Base-by-base conservation (phyloP, 2,329 filamentous ascomycete species). In the Fusarium verrucosum region DNA sequence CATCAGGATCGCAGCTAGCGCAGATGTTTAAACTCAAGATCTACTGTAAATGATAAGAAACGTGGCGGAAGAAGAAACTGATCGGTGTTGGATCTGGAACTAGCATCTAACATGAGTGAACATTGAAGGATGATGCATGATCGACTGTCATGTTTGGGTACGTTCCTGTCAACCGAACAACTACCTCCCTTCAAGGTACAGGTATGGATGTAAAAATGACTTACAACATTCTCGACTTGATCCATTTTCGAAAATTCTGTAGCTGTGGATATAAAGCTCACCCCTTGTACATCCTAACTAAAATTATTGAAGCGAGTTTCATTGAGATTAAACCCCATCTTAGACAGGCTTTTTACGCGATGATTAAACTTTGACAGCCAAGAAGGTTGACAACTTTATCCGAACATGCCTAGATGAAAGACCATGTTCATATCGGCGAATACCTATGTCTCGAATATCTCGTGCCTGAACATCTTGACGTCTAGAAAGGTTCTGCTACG, bases 401-500 rank as follows among this genome's bases (percentile, higher is more conserved):
- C 58, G 20, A 20, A 35, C 16, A n/a, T 40, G 19, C 30, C 30
- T n/a, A 32, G 11, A 17, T 32, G 19, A 30, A 25, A 20, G 25
- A 20, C 35, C 20, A 10, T 38, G 10, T 42, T 40, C 26, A 44
- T 32, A 32, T 40, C 37, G 44, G 23, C n/a, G 55, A 49, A 46
- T 37, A 38, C 16, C 46, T 32, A 33, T 44, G 62, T 66, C 35
- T 66, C 50, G 42, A 35, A 47, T 38, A 52, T 57, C 40, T 52
- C 16, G 62, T 66, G 57, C 62, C 55, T 65, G 60, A 53, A 62
- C 28, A 32, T 43, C 57, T 62, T 54, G 58, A 47, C 58, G 43
- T 65, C 58, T 52, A 43, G 62, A 65, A 66, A 63, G 42, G 33
- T 58, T 62, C 51, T 62, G 58, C 42, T 58, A 63, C 59, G 17